Evolutionary conservation across 371 early-diverging fungal genomes (phyloP), one percentile per base, ranked within the genome.

Genomic region (Mortierella sp.): DNA sequence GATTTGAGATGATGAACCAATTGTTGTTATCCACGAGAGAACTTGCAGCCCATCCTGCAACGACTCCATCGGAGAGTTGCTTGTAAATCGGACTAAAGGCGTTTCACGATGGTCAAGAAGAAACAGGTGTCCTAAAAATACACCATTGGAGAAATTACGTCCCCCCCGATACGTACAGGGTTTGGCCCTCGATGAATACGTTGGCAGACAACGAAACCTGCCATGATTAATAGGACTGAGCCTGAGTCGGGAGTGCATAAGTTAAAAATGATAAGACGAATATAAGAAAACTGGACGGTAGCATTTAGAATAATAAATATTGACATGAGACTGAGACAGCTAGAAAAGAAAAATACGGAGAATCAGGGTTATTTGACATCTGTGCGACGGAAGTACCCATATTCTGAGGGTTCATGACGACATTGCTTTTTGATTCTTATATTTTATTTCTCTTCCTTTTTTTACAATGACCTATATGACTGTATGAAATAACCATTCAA

Each of bases 161-260:
- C 72, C 77, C 4, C 4, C 71, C 77, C n/a, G 55, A 70, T n/a
- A 71, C 61, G 9, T 62, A 55, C 47, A 76, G 28, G 32, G 53
- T 32, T 13, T 60, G 38, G 22, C 58, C 63, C 47, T 47, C 47
- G 47, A 47, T 47, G 19, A 47, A 47, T 19, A 4, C 47, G 19
- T 19, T 47, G 1, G 47, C 19, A 47, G 47, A 4, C 13, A 16
- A 47, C 19, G 9, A 13, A 16, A 19, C 19, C 16, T 19, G 16
- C 3, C 3, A 19, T 47, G 47, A 0, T 11, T 47, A 3, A 2
- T 16, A 47, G 47, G 47, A 47, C 47, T 47, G 47, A 47, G 10
- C 47, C 16, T 47, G 47, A 16, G 47, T 47, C 19, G 47, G 16
- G 16, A 19, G 16, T 47, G 19, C 47, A 19, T 16, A 47, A 16